Percentiles rank a stretch among this genome's conserved stretches.
phyloP scores from a whole-genome alignment of 306 rosid species.

The Dalbergia oliveri region DNA sequence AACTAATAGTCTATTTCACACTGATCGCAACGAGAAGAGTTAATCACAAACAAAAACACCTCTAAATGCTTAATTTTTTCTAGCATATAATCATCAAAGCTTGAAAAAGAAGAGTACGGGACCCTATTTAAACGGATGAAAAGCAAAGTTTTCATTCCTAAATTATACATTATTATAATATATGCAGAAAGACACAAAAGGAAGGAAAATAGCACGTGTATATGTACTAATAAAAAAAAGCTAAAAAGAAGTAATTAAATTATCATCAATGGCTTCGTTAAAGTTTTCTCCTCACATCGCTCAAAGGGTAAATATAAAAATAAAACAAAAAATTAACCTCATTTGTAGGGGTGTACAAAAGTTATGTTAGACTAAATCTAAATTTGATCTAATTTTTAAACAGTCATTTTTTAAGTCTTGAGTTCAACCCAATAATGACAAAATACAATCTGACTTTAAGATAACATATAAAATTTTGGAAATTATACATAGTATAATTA shows the following conservation, averaged over 20 bases:
- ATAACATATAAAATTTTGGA: too few species aligned
- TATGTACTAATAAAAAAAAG: not conserved
- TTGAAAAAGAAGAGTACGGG: not conserved
- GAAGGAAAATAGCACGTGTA: conserved; percentile 44
- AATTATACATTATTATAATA: conserved; percentile 17
- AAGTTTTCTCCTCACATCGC: conserved; percentile 11
- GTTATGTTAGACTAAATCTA: too few species aligned
- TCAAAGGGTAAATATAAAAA: not conserved
- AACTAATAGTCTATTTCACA: not conserved
- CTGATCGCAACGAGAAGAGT: not conserved
- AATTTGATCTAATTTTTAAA: too few species aligned
- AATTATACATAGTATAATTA: too few species aligned
- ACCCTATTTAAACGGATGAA: conserved; percentile 40
- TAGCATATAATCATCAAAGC: not conserved
- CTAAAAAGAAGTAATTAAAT: conserved; percentile 24
- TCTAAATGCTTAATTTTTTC: not conserved
- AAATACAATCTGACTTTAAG: too few species aligned
- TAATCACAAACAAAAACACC: not conserved
- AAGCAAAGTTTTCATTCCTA: conserved; percentile 43
- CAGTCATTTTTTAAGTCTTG: fast-evolving
- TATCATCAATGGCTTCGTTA: not conserved
- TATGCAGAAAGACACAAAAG: conserved; percentile 25
- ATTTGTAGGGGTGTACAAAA: too few species aligned
- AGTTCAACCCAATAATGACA: too few species aligned
- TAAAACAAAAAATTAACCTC: not conserved